Conservation (phyloP, 768 basidiomycete species). For the Pholiota conissans region DNA sequence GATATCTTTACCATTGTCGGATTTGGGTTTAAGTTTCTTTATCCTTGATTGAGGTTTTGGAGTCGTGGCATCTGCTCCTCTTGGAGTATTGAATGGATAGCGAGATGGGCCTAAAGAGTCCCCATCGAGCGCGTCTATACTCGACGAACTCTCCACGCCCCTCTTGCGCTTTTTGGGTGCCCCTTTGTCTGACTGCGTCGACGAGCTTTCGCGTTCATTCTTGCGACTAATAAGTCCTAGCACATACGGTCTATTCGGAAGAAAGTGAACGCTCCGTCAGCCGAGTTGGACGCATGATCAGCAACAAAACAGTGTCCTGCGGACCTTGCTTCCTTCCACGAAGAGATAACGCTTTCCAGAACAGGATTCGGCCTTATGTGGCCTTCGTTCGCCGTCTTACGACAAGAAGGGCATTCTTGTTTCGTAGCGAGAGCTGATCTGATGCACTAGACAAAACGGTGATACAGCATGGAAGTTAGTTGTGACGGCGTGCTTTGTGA, state of each 20-base stretch:
- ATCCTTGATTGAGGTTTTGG: slow-evolving; percentile 18
- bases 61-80: slow-evolving; percentile 6
- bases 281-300: not conserved
- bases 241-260: slow-evolving; percentile 39
- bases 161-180: slow-evolving; percentile 38
- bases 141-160: slow-evolving; percentile 18
- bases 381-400: slow-evolving; percentile 55
- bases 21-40: slow-evolving; percentile 19
- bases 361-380: slow-evolving; percentile 67
- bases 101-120: slow-evolving; percentile 26
- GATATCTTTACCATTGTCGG: slow-evolving; percentile 9
- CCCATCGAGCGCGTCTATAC: slow-evolving; percentile 19
- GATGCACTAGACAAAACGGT: slow-evolving; percentile 61
- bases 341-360: slow-evolving; percentile 67
- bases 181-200: slow-evolving; percentile 6
- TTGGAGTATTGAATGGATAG: not conserved
- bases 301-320: slow-evolving; percentile 11
- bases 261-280: not conserved
- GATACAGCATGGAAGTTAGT: not conserved
- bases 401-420: slow-evolving; percentile 74
- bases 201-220: slow-evolving; percentile 14
- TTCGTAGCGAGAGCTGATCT: slow-evolving; percentile 55
- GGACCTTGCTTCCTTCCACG: slow-evolving; percentile 76
- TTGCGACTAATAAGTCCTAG: slow-evolving; percentile 40
- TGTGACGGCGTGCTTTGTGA: slow-evolving; percentile 1